Base-by-base conservation (phyloP, 768 basidiomycete species). In the Mycena indigotica region DNA sequence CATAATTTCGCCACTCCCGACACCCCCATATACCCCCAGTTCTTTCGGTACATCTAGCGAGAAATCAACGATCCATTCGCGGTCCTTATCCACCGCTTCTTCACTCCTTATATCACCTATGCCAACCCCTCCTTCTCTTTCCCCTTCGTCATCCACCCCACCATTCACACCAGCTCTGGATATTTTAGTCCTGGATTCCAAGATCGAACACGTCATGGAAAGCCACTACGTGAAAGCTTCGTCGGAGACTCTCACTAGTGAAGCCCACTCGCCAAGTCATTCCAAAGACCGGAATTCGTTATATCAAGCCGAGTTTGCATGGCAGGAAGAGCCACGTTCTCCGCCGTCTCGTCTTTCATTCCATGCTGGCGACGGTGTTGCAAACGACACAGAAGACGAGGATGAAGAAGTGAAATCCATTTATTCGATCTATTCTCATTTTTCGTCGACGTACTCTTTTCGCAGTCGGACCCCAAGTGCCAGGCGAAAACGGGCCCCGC, bases 371-470 rank as follows among this genome's bases (percentile, higher is more conserved):
- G 23, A 40, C 15, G 50, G 48, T 30, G 28, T 30, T 12, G 6
- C 50, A 13, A 55, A 63, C 38, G 28, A 30, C 41, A 58, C 59
- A 30, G 35, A 28, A 23, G 62, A 55, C n/a, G 55, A 48, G 6
- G 10, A 24, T 25, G 17, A 59, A 23, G 62, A 63, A 16, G 52
- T 38, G 13, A 35, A 30, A 5, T 62, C 57, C 17, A 52, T 59
- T 5, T 60, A 63, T 40, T 63, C 58, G 48, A 52, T 56, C 5
- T 60, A 63, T 38, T 63, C 57, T 39, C 54, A 56, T n/a, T 56
- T 53, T 41, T 52, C 61, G 17, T 32, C 61, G 10, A 25, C 54
- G 24, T 63, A 63, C 25, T 58, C 53, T 4, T 57, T 60, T 44
- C 55, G 58, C 13, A 50, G 52, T 28, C 57, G 39, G 26, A 29